Evolutionary conservation across 1,139 yeast genomes (phyloP), one percentile per base, ranked within the genome.

Genomic region (Williopsis jadinii): DNA sequence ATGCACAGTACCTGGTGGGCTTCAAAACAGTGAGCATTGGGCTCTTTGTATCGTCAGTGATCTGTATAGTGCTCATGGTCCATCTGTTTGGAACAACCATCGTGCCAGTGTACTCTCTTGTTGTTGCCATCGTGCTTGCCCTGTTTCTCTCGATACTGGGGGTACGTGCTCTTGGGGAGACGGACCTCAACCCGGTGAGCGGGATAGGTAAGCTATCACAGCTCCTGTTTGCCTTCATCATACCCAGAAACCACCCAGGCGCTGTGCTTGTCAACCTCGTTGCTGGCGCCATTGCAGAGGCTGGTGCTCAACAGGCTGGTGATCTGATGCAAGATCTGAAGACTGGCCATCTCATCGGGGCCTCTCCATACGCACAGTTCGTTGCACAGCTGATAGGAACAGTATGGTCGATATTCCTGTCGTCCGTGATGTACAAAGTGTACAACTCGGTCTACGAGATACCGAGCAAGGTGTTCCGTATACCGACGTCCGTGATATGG

Each of bases 291-390:
- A 81, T 92, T 30, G 95, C 97, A 1, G 98, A 92, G 63, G 97
- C 98, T 1, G 97, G 98, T 8, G 97, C 98, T 2, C 97, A 92
- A 62, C 98, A 92, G 62, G 97, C 97, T 1, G 98, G 98, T 12
- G 98, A 92, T 63, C 69, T 92, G 56, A 86, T 90, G 95, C 97
- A 92, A 67, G 98, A 92, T 62, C 70, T 90, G 53, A 92, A 92
- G 60, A 90, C 98, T 0, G 97, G 98, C 0, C 95, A 86, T 62
- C 62, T 92, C 39, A 59, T 92, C 5, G 95, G 95, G 10, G 97
- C 97, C 0, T 84, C 95, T 0, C 97, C 97, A 19, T 73, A 73
- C 45, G 95, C 95, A 2, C 98, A 92, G 62, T 90, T 92, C 54
- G 58, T 80, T 28, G 97, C 97, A 0, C 97, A 92, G 62, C 54